A percentile compares a stretch with the other conserved stretches of the same genome.
These are phyloP conservation scores for Xylaria flabelliformis DNA, from an alignment of 495 filamentous ascomycete species.

Conservation along the genomic window DNA sequence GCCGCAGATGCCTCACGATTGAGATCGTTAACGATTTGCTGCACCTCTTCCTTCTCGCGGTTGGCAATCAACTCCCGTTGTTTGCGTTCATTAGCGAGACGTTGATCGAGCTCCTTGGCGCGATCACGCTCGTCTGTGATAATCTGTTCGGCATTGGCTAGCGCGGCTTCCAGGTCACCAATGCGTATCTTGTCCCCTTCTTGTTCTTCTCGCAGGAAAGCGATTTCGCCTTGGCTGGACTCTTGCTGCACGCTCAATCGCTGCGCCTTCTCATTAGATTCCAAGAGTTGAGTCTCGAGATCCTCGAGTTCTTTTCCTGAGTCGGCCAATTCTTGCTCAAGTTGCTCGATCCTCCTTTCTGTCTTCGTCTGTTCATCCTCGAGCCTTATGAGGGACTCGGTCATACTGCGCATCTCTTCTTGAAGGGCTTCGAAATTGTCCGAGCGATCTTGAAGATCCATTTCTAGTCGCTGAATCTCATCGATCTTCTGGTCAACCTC, in stretches of 20 bases:
- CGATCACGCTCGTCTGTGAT: conserved; percentile 84
- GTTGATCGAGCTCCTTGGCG: conserved; percentile 76
- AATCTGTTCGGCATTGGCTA: conserved; percentile 73
- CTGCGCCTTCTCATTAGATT: conserved; percentile 83
- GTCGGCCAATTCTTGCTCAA: conserved; percentile 76
- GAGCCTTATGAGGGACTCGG: conserved; percentile 79
- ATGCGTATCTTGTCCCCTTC: conserved; percentile 98
- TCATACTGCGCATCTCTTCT: conserved; percentile 87
- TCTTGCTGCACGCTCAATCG: conserved; percentile 89
- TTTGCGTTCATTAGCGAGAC: conserved; percentile 76
- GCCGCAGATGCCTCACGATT: conserved; percentile 78
- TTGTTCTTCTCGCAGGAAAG: conserved; percentile 95
- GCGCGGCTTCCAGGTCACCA: conserved; percentile 81
- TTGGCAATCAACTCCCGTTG: conserved; percentile 86
- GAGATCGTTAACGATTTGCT: conserved; percentile 78
- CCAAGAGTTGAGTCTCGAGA: conserved; percentile 74
- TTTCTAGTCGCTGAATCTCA: conserved; percentile 74
- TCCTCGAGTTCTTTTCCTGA: conserved; percentile 79
- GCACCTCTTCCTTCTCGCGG: conserved; percentile 83
- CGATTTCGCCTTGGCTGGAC: conserved; percentile 89
- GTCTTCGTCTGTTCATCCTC: conserved; percentile 84
- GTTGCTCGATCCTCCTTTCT: conserved; percentile 65
- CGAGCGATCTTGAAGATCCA: conserved; percentile 70
- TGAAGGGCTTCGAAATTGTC: conserved; percentile 88
- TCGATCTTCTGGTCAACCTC: conserved; percentile 74